Percentiles rank a stretch among this genome's conserved stretches.
These are phyloP conservation scores for Euphorbia celastroides DNA, from an alignment of 441 rosid genomes.

Conservation along the genomic window DNA sequence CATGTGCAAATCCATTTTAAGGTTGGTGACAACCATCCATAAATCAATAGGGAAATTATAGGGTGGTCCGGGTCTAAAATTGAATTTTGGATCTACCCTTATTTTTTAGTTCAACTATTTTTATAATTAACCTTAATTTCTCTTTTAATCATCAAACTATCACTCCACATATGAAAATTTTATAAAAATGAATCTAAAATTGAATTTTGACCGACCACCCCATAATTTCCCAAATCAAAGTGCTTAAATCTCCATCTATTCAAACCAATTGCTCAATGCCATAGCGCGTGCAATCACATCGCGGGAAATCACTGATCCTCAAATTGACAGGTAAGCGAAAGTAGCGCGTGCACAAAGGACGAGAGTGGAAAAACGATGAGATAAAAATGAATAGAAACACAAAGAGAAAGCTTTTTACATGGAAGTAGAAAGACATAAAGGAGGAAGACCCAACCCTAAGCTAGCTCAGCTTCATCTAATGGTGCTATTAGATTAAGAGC, in stretches of 20 bases:
- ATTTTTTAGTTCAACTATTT: too few species aligned
- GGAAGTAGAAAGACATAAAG: slow-evolving; percentile 36
- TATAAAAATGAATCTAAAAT: too few species aligned
- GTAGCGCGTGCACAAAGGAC: slow-evolving; percentile 9
- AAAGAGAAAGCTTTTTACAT: slow-evolving; percentile 19
- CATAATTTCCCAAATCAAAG: too few species aligned
- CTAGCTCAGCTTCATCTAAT: not conserved
- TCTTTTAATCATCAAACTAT: too few species aligned
- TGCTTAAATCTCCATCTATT: too few species aligned
- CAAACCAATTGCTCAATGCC: not conserved
- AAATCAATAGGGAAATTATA: slow-evolving; percentile 21
- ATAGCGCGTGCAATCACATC: not conserved
- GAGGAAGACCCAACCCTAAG: slow-evolving; percentile 45
- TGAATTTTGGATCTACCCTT: too few species aligned
- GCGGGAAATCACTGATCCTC: not conserved
- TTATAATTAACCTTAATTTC: too few species aligned
- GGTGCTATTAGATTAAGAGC: slow-evolving; percentile 26
- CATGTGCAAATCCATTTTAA: slow-evolving; percentile 48
- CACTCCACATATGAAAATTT: too few species aligned
- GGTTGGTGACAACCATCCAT: slow-evolving; percentile 41
- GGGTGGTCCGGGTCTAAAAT: not conserved
- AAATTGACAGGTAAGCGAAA: not conserved
- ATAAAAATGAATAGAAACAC: slow-evolving; percentile 10
- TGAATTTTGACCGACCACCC: too few species aligned
- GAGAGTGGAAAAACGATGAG: not conserved